Percentiles rank a stretch among this genome's conserved stretches.
These are phyloP conservation scores for Diaporthe destruens DNA, from an alignment of 2,329 filamentous ascomycete genomes.

Conservation along the genomic window DNA sequence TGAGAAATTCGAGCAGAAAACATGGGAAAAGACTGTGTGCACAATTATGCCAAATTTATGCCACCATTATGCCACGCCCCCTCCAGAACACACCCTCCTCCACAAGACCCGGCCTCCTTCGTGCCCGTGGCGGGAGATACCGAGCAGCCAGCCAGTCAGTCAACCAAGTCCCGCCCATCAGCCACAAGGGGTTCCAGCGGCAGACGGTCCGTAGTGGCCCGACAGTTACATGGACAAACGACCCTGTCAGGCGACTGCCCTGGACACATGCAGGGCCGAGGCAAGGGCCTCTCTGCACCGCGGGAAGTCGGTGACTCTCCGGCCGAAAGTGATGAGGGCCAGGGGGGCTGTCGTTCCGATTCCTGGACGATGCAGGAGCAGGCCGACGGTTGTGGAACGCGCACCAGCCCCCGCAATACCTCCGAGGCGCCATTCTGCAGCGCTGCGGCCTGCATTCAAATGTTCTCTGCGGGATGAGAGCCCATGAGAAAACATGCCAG, in stretches of 20 bases:
- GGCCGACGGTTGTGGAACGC: conserved; percentile 31
- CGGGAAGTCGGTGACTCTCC: conserved; percentile 39
- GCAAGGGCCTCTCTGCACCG: conserved; percentile 29
- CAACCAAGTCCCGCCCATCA: neutral
- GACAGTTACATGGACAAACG: conserved; percentile 9
- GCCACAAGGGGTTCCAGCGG: neutral
- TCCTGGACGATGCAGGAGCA: conserved; percentile 29
- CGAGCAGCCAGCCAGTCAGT: neutral
- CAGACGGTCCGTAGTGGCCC: conserved; percentile 6
- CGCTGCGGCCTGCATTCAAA: conserved; percentile 4
- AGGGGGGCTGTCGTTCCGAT: conserved; percentile 35
- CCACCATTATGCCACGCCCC: conserved; percentile 6
- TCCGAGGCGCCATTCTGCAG: conserved; percentile 17
- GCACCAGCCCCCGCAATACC: conserved; percentile 23
- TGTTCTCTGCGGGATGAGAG: neutral
- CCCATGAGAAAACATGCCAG: neutral
- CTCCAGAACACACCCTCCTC: neutral
- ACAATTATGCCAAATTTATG: conserved; percentile 10
- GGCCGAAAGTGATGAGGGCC: conserved; percentile 31
- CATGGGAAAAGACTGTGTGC: conserved; percentile 4
- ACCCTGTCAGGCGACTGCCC: conserved; percentile 22
- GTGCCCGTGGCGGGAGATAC: neutral
- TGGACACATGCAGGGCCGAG: conserved; percentile 34
- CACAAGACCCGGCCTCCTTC: neutral
- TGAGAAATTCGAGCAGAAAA: neutral